Base-by-base conservation (phyloP, 23 red algal genomes). In the Gracilaria caudata region DNA sequence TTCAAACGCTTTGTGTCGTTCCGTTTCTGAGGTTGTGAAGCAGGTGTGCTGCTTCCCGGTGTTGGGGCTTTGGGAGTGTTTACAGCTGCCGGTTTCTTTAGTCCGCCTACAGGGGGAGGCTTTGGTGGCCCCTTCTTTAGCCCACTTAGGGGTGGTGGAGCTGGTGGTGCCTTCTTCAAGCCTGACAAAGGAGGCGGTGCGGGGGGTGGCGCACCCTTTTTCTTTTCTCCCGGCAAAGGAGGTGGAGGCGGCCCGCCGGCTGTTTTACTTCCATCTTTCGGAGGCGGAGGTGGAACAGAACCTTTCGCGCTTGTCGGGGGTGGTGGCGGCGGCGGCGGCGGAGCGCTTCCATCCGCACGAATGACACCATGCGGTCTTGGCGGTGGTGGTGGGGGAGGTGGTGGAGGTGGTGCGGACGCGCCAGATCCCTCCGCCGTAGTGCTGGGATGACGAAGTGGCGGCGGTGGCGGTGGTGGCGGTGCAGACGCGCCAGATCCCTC, bases 1-100 rank as follows among this genome's bases (percentile, higher is more conserved):
- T 95, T 94, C 3, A 99, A 53, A 71, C 88, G 90, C 84, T 96
- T 95, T 25, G 92, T 86, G 49, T 99, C 92, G n/a, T 91, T 66
- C n/a, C 83, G 58, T 49, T 98, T 89, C 34, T 49, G 44, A 14
- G 76, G 43, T 13, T 64, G 57, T 32, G 80, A 87, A n/a, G 68
- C 20, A 33, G 94, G 53, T 16, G 82, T 73, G 26, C 65, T 38
- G 19, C 82, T 68, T 73, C 38, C 38, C 24, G 64, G 64, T 3
- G 28, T 46, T 34, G 68, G 82, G 44, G 65, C 63, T 45, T n/a
- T 68, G 7, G 82, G 82, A 34, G 82, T 46, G 23, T 65, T 51
- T 28, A 55, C 49, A 73, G 66, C 51, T 25, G 84, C 65, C 46
- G 85, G 51, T 35, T 79, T 77, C 13, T 82, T 90, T 12, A 83